phyloP scores from a whole-genome alignment of 805 yeast genomes.

The Metschnikowia orientalis region DNA sequence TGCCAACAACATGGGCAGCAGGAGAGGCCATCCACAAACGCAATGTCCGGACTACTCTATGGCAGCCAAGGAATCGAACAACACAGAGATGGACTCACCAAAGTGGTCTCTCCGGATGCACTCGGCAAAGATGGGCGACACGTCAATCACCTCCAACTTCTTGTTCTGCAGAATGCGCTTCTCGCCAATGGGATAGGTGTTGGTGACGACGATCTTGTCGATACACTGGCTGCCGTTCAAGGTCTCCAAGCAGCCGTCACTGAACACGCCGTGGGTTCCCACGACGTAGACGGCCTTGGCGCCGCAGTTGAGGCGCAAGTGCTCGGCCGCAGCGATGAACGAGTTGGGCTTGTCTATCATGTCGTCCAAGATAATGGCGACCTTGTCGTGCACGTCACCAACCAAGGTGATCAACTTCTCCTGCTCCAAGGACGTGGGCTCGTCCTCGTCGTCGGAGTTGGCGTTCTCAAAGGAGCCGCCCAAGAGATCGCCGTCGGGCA shows the following conservation, averaged over 20 bases:
- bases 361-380: slow-evolving; percentile 93
- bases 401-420: slow-evolving; percentile 94
- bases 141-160: slow-evolving; percentile 84
- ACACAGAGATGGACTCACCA: slow-evolving; percentile 92
- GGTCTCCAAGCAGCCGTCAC: slow-evolving; percentile 78
- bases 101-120: slow-evolving; percentile 98
- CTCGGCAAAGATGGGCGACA: slow-evolving; percentile 93
- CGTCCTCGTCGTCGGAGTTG: slow-evolving; percentile 88
- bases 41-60: slow-evolving; percentile 26
- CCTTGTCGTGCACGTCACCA: slow-evolving; percentile 88
- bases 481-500: slow-evolving; percentile 49
- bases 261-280: slow-evolving; percentile 94
- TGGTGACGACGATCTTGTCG: slow-evolving; percentile 90
- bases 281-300: slow-evolving; percentile 86
- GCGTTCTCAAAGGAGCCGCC: slow-evolving; percentile 77
- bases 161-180: slow-evolving; percentile 49
- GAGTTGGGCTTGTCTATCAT: slow-evolving; percentile 95
- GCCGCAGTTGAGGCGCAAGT: slow-evolving; percentile 91
- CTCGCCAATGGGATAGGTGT: slow-evolving; percentile 84
- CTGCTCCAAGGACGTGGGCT: slow-evolving; percentile 51
- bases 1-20: too few relatives aligned
- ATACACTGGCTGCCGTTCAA: slow-evolving; percentile 76
- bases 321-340: slow-evolving; percentile 97
- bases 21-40: neutral
- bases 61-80: slow-evolving; percentile 81